These are phyloP conservation scores for Colletotrichum neosansevieriae DNA, from an alignment of 2,329 filamentous ascomycete genomes.

Conservation along the genomic window DNA sequence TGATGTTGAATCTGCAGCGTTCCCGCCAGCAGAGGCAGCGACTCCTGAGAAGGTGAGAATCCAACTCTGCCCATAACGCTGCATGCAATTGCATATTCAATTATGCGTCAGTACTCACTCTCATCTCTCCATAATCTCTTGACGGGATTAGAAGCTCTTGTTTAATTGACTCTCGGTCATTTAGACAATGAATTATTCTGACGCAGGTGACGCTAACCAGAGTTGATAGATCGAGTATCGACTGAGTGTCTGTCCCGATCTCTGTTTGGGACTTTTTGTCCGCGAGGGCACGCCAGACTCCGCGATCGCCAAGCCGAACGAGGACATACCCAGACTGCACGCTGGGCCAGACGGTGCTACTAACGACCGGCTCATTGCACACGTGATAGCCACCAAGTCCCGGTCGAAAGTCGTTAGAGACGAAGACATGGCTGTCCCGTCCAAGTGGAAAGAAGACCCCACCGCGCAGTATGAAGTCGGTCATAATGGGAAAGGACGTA, in stretches of 20 bases:
- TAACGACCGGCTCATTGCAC: constrained; percentile 44
- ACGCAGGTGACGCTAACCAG: too few relatives aligned
- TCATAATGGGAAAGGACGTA: constrained; percentile 44
- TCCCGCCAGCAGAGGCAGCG: constrained; percentile 47
- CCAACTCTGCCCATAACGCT: background rate
- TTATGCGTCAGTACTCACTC: too few relatives aligned
- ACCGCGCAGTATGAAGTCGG: constrained; percentile 40
- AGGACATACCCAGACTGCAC: constrained; percentile 33
- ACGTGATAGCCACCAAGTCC: constrained; percentile 47
- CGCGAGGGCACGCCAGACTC: constrained; percentile 14
- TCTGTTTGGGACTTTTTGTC: constrained; percentile 46
- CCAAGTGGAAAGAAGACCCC: constrained; percentile 43
- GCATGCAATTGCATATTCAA: too few relatives aligned
- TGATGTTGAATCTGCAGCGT: constrained; percentile 46
- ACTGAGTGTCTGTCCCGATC: constrained; percentile 44
- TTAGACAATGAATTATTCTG: too few relatives aligned
- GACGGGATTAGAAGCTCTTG: too few relatives aligned
- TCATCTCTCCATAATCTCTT: too few relatives aligned
- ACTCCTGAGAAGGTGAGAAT: constrained; percentile 45
- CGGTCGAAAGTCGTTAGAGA: constrained; percentile 42
- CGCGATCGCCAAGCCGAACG: background rate
- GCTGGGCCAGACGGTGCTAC: constrained; percentile 1
- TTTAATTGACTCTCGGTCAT: too few relatives aligned
- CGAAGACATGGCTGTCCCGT: constrained; percentile 46
- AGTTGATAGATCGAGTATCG: constrained; percentile 47